These are phyloP conservation scores for Leptoxyphium fumago DNA, from an alignment of 2,329 filamentous ascomycete species.

Conservation along the genomic window DNA sequence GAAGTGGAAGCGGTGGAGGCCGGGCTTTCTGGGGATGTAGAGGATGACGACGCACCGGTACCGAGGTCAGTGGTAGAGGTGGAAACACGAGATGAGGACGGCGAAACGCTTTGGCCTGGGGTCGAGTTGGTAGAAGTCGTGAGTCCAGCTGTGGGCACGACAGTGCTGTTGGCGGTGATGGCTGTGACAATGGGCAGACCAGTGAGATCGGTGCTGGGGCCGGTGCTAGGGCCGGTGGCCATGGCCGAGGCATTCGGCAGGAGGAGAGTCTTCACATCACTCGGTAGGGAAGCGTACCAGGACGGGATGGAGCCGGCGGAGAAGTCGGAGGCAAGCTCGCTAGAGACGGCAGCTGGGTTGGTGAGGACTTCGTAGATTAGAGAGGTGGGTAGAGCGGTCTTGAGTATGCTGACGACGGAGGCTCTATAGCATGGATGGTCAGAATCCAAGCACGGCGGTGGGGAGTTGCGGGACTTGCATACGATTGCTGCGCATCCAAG, in stretches of 20 bases:
- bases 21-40: too few relatives aligned
- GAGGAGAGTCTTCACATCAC: constrained; percentile 30
- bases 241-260: constrained; percentile 15
- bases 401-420: constrained; percentile 28
- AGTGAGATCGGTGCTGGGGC: constrained; percentile 6
- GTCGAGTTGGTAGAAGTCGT: constrained; percentile 2
- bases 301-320: constrained; percentile 26
- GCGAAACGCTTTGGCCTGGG: too few relatives aligned
- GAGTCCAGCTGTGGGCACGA: constrained; percentile 2
- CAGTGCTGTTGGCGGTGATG: constrained; percentile 3
- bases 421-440: constrained; percentile 8
- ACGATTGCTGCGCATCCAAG: neutral
- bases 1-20: constrained; percentile 1
- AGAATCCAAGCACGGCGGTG: neutral
- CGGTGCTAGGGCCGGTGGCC: constrained; percentile 8
- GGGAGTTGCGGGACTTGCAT: neutral
- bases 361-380: constrained; percentile 25
- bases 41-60: constrained; percentile 1
- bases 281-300: constrained; percentile 32
- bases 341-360: constrained; percentile 26
- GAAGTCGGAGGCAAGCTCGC: constrained; percentile 29
- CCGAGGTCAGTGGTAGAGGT: constrained; percentile 5
- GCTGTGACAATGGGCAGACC: constrained; percentile 2
- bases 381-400: constrained; percentile 30
- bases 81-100: too few relatives aligned